A percentile compares a stretch with the other conserved stretches of the same genome.
Conservation (phyloP, 495 filamentous ascomycete genomes). For the Penicillium goetzii region DNA sequence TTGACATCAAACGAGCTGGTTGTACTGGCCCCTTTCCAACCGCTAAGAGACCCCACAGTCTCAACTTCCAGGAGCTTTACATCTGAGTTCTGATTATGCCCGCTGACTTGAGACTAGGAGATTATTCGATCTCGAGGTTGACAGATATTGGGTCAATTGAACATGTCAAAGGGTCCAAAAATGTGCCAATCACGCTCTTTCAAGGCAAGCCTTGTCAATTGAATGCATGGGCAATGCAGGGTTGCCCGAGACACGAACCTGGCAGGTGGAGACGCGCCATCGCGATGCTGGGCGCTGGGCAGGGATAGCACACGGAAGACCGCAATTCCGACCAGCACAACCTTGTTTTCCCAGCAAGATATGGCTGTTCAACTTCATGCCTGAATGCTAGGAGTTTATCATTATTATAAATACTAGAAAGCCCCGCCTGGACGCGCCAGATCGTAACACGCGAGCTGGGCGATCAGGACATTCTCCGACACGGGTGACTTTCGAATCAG, state of each 20-base stretch:
- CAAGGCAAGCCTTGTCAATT: not conserved
- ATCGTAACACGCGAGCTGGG: conserved; percentile 22
- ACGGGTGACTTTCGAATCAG: conserved; percentile 10
- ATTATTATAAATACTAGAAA: not conserved
- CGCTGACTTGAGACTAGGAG: not conserved
- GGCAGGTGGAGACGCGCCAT: conserved; percentile 24
- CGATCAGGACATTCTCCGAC: conserved; percentile 26
- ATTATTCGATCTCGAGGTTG: not conserved
- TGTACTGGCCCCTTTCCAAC: no score
- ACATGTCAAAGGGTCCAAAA: not conserved
- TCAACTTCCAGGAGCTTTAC: no score
- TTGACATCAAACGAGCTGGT: no score
- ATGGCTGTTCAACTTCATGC: conserved; percentile 3
- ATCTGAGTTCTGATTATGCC: not conserved
- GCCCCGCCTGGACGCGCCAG: not conserved
- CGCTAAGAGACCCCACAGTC: no score
- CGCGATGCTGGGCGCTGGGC: conserved; percentile 3
- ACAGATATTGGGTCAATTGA: not conserved
- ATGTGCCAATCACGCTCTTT: not conserved
- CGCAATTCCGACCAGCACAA: conserved; percentile 6
- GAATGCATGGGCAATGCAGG: conserved; percentile 16
- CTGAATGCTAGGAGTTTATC: not conserved
- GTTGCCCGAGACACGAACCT: conserved; percentile 18
- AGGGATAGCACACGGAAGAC: conserved; percentile 16
- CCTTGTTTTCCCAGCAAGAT: conserved; percentile 8